Conservation (phyloP, 2,329 filamentous ascomycete species). For the Davidsoniella australis region DNA sequence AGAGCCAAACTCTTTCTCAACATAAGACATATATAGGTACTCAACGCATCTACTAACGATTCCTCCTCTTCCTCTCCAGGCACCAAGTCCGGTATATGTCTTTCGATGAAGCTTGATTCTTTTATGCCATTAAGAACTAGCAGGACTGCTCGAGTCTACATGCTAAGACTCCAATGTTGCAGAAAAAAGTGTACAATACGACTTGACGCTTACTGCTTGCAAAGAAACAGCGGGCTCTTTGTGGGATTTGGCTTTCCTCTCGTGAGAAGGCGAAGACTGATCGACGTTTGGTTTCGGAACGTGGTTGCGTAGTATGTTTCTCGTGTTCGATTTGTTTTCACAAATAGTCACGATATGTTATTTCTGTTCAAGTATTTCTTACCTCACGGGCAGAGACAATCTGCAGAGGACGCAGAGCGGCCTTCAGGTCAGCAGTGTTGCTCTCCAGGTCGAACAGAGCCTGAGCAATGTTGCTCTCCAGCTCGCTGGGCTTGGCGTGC, state of each 20-base stretch:
- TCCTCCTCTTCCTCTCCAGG: conserved; percentile 9
- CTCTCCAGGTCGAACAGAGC: conserved; percentile 98
- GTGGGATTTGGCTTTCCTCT: conserved; percentile 3
- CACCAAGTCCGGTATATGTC: conserved; percentile 1
- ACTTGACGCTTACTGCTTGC: background rate
- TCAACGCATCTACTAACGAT: background rate
- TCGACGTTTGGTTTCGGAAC: conserved; percentile 12
- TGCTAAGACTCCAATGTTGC: background rate
- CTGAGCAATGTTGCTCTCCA: conserved; percentile 90
- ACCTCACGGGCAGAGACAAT: conserved; percentile 99
- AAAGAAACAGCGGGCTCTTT: no score
- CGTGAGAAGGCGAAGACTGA: conserved; percentile 10
- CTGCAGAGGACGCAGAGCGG: conserved; percentile 89
- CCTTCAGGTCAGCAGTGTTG: conserved; percentile 97
- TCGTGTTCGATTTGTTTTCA: background rate
- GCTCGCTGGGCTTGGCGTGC: conserved; percentile 88
- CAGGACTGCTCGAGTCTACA: background rate
- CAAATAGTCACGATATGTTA: background rate
- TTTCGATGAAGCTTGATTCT: conserved; percentile 7
- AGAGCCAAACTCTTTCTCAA: conserved; percentile 3
- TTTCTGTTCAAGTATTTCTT: conserved; percentile 33
- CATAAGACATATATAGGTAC: background rate
- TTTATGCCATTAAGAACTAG: conserved; percentile 2
- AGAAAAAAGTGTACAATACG: conserved; percentile 3
- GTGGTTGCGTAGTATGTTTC: conserved; percentile 5